A percentile compares a stretch with the other conserved stretches of the same genome.
These are phyloP conservation scores for Chaetomiaceae sp. DNA, from an alignment of 2,329 filamentous ascomycete genomes.

Conservation along the genomic window DNA sequence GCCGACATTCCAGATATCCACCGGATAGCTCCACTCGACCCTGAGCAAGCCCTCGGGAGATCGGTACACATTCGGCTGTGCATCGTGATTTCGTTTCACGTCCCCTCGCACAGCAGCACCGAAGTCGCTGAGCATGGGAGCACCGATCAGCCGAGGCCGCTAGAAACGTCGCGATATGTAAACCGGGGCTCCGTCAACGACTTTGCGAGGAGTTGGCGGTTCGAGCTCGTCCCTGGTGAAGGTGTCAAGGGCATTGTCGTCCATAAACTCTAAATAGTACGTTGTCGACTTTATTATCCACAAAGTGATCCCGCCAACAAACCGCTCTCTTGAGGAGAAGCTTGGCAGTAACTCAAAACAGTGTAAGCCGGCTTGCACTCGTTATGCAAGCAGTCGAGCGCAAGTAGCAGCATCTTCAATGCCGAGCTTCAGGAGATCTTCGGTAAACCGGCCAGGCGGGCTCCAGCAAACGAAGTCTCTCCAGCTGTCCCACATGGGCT, in stretches of 20 bases:
- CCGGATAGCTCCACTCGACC: slow-evolving; percentile 33
- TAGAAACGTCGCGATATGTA: background rate
- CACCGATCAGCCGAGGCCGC: background rate
- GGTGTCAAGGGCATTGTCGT: background rate
- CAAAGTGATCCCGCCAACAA: no score
- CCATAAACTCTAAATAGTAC: background rate
- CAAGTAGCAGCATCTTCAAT: background rate
- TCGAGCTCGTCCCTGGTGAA: background rate
- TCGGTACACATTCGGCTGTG: slow-evolving; percentile 10
- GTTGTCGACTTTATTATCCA: background rate
- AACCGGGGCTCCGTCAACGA: background rate
- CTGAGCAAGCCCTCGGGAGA: slow-evolving; percentile 37
- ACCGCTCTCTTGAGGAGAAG: no score
- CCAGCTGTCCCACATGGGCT: background rate
- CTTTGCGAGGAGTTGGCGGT: background rate
- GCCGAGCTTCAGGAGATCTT: background rate
- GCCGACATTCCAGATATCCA: slow-evolving; percentile 39
- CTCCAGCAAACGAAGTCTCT: background rate
- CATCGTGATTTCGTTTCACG: background rate
- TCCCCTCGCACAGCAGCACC: background rate
- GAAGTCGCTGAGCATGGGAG: background rate
- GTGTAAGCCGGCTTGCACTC: background rate
- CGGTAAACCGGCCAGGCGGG: background rate
- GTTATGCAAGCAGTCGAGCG: background rate
- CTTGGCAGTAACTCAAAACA: background rate